Evolutionary conservation across 116 monocot genomes (phyloP).

Genomic region (Trichopus zeylanicus): DNA sequence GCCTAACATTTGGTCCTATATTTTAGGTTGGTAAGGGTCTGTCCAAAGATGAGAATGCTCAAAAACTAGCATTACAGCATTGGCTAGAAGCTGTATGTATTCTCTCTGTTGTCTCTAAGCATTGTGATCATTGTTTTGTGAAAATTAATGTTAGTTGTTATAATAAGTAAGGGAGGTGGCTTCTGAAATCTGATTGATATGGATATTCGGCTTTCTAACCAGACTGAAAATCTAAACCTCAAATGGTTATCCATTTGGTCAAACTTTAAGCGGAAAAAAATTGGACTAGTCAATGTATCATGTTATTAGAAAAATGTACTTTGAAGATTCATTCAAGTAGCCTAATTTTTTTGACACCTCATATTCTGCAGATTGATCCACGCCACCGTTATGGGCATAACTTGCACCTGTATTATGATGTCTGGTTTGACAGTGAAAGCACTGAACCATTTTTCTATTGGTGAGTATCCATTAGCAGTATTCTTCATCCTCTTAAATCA

Average conservation of each 20-base stretch:
- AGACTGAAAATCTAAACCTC: too few species aligned
- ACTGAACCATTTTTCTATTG: constrained; percentile 93
- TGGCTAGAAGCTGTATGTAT: constrained; percentile 83
- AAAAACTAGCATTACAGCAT: constrained; percentile 69
- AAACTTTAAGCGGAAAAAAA: too few species aligned
- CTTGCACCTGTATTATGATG: constrained; percentile 82
- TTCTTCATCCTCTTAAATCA: neutral
- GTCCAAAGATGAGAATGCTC: constrained; percentile 76
- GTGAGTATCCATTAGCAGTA: constrained; percentile 20
- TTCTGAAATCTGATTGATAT: too few species aligned
- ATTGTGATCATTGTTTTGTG: too few species aligned
- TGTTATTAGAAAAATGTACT: too few species aligned
- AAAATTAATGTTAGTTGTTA: too few species aligned
- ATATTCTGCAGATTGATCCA: constrained; percentile 74
- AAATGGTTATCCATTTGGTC: too few species aligned
- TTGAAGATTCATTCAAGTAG: too few species aligned
- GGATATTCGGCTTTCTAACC: too few species aligned
- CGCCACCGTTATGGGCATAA: constrained; percentile 95
- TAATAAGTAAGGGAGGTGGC: too few species aligned
- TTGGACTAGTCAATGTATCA: too few species aligned
- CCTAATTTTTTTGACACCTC: neutral
- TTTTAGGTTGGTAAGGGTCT: constrained; percentile 77
- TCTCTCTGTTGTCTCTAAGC: neutral
- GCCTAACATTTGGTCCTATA: neutral
- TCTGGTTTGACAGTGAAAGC: constrained; percentile 83